These are phyloP conservation scores for Phytophthora sp. DNA, from an alignment of 352 stramenopile genomes.

Conservation along the genomic window DNA sequence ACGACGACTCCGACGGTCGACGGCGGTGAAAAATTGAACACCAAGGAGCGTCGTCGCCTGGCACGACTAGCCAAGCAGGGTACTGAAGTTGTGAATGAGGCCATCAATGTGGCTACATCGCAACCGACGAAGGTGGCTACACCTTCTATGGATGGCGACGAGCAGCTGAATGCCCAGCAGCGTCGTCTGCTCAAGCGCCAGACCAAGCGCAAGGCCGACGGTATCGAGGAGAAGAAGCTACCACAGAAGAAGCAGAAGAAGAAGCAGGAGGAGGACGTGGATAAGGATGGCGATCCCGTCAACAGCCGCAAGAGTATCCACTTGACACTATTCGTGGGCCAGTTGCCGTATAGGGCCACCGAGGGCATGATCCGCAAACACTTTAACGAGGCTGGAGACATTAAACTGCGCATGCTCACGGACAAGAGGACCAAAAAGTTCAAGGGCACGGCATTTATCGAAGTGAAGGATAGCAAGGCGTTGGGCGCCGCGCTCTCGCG, in stretches of 20 bases:
- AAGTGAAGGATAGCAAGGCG: slow-evolving; percentile 85
- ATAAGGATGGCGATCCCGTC: slow-evolving; percentile 26
- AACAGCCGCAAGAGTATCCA: slow-evolving; percentile 71
- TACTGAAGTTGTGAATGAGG: slow-evolving; percentile 15
- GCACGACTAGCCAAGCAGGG: slow-evolving; percentile 28
- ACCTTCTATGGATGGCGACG: not conserved
- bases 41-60: slow-evolving; percentile 42
- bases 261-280: slow-evolving; percentile 46
- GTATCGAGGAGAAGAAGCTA: slow-evolving; percentile 12
- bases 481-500: slow-evolving; percentile 76
- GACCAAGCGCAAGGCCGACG: slow-evolving; percentile 41
- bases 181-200: slow-evolving; percentile 61
- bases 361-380: slow-evolving; percentile 69
- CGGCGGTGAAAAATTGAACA: slow-evolving; percentile 10
- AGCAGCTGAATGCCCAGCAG: slow-evolving; percentile 57
- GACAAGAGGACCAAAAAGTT: slow-evolving; percentile 87
- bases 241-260: slow-evolving; percentile 33
- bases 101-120: slow-evolving; percentile 1
- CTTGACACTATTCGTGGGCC: slow-evolving; percentile 85
- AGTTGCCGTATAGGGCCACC: slow-evolving; percentile 81
- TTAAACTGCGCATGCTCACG: slow-evolving; percentile 81
- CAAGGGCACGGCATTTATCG: slow-evolving; percentile 87
- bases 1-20: no score
- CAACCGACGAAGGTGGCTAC: slow-evolving; percentile 1
- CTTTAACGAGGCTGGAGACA: slow-evolving; percentile 77